phyloP scores from a whole-genome alignment of 805 yeast genomes.

The Yamadazyma nakazawae region DNA sequence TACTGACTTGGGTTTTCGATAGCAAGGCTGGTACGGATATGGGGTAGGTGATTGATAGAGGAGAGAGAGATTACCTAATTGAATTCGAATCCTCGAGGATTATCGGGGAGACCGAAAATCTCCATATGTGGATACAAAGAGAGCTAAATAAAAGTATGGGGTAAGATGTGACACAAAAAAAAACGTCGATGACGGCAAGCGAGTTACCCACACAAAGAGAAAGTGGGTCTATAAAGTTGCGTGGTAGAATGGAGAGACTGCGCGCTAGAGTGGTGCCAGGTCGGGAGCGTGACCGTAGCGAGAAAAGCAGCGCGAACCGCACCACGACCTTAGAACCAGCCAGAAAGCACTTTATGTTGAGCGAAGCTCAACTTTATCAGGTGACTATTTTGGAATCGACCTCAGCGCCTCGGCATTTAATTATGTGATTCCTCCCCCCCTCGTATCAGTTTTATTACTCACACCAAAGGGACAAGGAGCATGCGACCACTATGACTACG shows the following conservation, averaged over 20 bases:
- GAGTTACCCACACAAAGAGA: no score
- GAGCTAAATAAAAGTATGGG: slow-evolving; percentile 4
- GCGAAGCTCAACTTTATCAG: not conserved
- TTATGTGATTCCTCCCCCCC: not conserved
- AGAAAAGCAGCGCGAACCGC: no score
- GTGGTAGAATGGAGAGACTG: no score
- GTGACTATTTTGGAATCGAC: not conserved
- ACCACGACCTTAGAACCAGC: not conserved
- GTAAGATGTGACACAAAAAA: slow-evolving; percentile 5
- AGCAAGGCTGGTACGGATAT: not conserved
- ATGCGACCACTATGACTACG: not conserved
- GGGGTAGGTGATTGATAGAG: no score
- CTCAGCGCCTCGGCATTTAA: no score
- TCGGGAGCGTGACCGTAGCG: no score
- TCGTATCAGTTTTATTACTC: not conserved
- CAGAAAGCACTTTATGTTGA: no score
- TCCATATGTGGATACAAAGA: not conserved
- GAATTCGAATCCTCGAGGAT: no score
- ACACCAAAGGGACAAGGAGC: no score
- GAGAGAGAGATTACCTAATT: no score
- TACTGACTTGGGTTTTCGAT: not conserved
- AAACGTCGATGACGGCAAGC: slow-evolving; percentile 1
- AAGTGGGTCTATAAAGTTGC: no score
- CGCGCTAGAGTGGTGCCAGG: no score
- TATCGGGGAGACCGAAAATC: not conserved